Evolutionary conservation across 1,284 basidiomycete genomes (phyloP).

Genomic region (Pseudozyma sp.): DNA sequence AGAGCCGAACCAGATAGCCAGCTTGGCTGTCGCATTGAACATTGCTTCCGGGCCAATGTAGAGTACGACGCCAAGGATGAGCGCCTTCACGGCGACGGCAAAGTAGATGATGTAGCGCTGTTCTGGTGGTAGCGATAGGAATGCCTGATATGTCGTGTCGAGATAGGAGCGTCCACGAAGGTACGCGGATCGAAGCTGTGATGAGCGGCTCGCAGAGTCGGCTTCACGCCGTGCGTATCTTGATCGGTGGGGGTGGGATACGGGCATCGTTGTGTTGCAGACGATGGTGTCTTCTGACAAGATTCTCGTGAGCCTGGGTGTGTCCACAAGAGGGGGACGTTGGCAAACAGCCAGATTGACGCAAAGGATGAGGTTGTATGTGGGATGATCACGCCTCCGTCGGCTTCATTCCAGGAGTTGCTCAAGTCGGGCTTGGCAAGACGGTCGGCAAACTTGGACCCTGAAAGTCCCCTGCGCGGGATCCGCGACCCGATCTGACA

Average conservation of each 20-base stretch:
- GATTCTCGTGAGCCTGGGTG: too few relatives aligned
- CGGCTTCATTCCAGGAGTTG: neutral
- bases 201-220: neutral
- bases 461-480: conserved; percentile 8
- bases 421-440: neutral
- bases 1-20: conserved; percentile 46
- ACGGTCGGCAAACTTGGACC: conserved; percentile 20
- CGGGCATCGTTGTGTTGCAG: conserved; percentile 13
- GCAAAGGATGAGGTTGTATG: neutral
- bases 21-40: conserved; percentile 43
- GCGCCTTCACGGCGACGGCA: conserved; percentile 17
- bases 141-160: conserved; percentile 13
- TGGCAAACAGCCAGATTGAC: neutral
- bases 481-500: conserved; percentile 5
- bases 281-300: neutral
- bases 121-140: conserved; percentile 27
- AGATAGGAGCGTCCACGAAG: conserved; percentile 17
- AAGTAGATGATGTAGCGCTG: conserved; percentile 39
- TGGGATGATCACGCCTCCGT: neutral
- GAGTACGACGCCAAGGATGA: conserved; percentile 24
- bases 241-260: conserved; percentile 17
- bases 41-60: conserved; percentile 42
- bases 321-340: neutral
- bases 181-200: conserved; percentile 14
- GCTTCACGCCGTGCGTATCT: conserved; percentile 24